Base-by-base conservation (phyloP, 768 basidiomycete genomes). In the Aureoboletus auriporus region DNA sequence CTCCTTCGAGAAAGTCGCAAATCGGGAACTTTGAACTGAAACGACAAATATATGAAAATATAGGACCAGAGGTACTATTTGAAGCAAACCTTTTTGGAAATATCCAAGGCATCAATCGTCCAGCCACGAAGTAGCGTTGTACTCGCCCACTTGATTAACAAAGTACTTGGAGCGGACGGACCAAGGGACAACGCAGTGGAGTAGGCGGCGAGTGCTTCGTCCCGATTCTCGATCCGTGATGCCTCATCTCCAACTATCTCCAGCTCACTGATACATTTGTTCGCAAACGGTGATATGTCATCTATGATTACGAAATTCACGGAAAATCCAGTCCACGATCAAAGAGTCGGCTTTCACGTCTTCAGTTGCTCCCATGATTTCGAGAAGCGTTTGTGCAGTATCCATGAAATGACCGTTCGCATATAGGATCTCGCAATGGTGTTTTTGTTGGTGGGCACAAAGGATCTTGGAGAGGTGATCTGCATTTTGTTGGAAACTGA, bases 351-450 rank as follows among this genome's bases (percentile, higher is more conserved):
- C 30, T 12, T 29, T 29, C 4, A 37, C 23, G 7, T 31, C 17
- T 12, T 52, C 35, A 3, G 13, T 29, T 2, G 17, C 1, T 6
- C 30, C n/a, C 2, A 5, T 1, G 3, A 49, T 39, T 8, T 44
- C 20, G 5, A 39, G 17, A n/a, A 56, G 17, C 31, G 9, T 39
- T 3, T 14, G 3, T 1, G 40, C 43, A 4, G 48, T 56, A 16
- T 47, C 46, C 3, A 12, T 2, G 12, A 50, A 34, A 10, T 14
- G 37, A 13, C 46, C 49, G 3, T 45, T 16, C 0, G 37, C 9
- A 40, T 28, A 58, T 17, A 54, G 17, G 1, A 16, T 3, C 31
- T 58, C 46, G 2, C 56, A 54, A 0, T 36, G 43, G n/a, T 47
- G 30, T 8, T 39, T 52, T 16, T 52, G 20, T 7, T 53, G 39